Conservation (phyloP, 2,329 filamentous ascomycete species). For the Fusarium coffeatum region DNA sequence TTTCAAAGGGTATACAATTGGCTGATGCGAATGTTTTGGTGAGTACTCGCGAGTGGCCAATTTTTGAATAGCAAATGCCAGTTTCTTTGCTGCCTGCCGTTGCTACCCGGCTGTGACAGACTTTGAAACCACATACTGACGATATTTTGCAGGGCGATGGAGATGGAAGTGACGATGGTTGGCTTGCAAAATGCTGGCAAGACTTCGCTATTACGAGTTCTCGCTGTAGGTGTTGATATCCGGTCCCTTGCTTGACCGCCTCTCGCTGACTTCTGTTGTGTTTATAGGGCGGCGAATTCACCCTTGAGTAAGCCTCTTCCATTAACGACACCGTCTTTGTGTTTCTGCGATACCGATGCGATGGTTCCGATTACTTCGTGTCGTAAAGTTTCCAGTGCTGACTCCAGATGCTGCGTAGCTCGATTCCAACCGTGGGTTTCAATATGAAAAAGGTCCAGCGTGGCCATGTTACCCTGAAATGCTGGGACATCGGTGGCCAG, state of each 20-base stretch:
- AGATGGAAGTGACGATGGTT: constrained; percentile 99
- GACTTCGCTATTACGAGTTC: constrained; percentile 90
- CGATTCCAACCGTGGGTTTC: constrained; percentile 97
- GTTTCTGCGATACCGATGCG: constrained; percentile 9
- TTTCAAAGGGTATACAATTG: constrained; percentile 98
- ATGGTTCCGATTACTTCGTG: constrained; percentile 4
- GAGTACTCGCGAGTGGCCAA: constrained; percentile 52
- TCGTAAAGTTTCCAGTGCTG: constrained; percentile 45
- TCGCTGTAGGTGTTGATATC: constrained; percentile 79
- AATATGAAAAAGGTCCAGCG: constrained; percentile 99
- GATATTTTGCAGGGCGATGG: constrained; percentile 78
- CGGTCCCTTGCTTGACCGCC: constrained; percentile 15
- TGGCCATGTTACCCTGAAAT: constrained; percentile 97
- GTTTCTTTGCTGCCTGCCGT: constrained; percentile 13
- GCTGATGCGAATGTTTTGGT: constrained; percentile 98
- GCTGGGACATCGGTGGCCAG: constrained; percentile 98
- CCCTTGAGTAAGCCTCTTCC: constrained; percentile 83
- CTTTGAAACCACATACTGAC: constrained; percentile 44
- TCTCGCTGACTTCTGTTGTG: constrained; percentile 38
- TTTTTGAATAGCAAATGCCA: constrained; percentile 16
- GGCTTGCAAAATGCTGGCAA: constrained; percentile 98
- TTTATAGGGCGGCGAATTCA: constrained; percentile 92
- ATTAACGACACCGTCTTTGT: constrained; percentile 26
- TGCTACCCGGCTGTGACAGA: constrained; percentile 19
- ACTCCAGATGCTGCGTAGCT: constrained; percentile 70